A percentile compares a stretch with the other conserved stretches of the same genome.
phyloP scores from a whole-genome alignment of 164 flowering plant genomes.

The Liriodendron chinense region DNA sequence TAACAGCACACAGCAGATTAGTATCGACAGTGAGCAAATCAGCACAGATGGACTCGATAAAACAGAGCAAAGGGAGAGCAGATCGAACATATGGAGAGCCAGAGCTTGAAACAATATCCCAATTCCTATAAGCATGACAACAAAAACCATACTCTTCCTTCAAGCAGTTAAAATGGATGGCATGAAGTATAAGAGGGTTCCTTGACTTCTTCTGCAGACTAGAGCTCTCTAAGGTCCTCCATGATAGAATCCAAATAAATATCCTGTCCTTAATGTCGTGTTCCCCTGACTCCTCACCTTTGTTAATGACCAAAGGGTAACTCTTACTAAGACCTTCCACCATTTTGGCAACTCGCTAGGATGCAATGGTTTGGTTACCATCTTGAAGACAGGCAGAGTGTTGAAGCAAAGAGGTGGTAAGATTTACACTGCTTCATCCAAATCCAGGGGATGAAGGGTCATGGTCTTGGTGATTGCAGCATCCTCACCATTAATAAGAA shows the following conservation, averaged over 20 bases:
- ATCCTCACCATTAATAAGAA: slow-evolving; percentile 98
- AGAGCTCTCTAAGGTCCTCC: slow-evolving; percentile 98
- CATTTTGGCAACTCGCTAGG: slow-evolving; percentile 99
- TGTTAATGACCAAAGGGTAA: slow-evolving; percentile 92
- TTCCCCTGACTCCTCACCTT: slow-evolving; percentile 99
- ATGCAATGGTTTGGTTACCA: slow-evolving; percentile 95
- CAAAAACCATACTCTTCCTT: no score
- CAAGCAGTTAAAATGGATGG: background rate
- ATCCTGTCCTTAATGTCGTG: slow-evolving; percentile 95
- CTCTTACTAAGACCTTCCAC: slow-evolving; percentile 99
- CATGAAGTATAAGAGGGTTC: slow-evolving; percentile 24
- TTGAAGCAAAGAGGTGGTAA: slow-evolving; percentile 92
- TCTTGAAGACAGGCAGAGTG: slow-evolving; percentile 93
- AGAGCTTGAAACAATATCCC: no score
- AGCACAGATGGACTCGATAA: no score
- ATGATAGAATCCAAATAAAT: slow-evolving; percentile 94
- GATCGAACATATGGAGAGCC: no score
- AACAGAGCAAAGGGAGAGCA: no score
- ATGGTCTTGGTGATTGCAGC: slow-evolving; percentile 98
- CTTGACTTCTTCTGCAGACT: slow-evolving; percentile 99
- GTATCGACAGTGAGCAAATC: no score
- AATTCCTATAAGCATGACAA: background rate
- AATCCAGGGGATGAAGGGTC: slow-evolving; percentile 74
- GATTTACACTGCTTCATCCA: slow-evolving; percentile 86
- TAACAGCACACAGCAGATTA: no score